Percentiles rank a stretch among this genome's conserved stretches.
Evolutionary conservation across 208 protist genomes (phyloP).

Genomic region (Wallacemonas rigidus): DNA sequence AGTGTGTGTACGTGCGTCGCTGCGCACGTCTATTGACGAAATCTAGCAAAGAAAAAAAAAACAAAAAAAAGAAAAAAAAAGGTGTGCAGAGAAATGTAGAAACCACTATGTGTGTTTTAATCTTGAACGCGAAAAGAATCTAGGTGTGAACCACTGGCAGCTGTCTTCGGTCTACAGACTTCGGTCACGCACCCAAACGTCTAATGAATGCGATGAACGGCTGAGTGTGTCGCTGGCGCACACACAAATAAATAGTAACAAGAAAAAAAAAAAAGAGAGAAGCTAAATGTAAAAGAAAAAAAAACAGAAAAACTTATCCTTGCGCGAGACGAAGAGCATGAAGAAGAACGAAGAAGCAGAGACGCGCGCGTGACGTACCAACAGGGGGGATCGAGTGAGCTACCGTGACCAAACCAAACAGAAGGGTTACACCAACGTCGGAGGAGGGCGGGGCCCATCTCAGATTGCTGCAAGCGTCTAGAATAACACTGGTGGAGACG

Average conservation of each 20-base stretch:
- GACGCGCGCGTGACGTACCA: not conserved
- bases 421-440: too few species aligned
- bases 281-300: not conserved
- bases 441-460: too few species aligned
- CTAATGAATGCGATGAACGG: too few species aligned
- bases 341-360: not conserved
- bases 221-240: too few species aligned
- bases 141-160: too few species aligned
- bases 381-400: too few species aligned
- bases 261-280: not conserved
- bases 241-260: not conserved
- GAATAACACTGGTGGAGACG: too few species aligned
- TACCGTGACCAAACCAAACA: too few species aligned
- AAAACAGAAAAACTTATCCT: not conserved
- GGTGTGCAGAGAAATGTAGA: not conserved
- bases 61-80: constrained; percentile 15
- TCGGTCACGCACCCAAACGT: too few species aligned
- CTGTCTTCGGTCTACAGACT: too few species aligned
- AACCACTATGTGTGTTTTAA: not conserved
- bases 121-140: not conserved
- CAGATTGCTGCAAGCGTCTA: too few species aligned
- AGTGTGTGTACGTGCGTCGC: not conserved
- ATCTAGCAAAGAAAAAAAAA: not conserved
- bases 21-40: too few species aligned
- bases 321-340: not conserved